Conservation (phyloP, 129 eudicot species). For the Escallonia rubra region DNA sequence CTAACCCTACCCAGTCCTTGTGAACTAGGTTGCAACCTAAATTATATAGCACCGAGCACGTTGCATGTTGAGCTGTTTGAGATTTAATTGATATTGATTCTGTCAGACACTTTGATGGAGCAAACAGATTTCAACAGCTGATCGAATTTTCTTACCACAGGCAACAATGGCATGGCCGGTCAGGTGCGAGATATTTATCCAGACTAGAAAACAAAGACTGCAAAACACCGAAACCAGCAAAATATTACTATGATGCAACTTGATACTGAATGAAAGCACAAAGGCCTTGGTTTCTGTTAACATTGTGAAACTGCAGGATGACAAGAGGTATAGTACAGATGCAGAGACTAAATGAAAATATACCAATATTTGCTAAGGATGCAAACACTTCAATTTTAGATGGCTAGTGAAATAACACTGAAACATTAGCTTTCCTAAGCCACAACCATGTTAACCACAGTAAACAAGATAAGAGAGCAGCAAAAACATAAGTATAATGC, state of each 20-base stretch:
- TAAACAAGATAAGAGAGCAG: background rate
- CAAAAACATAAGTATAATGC: background rate
- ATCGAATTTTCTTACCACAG: conserved; percentile 44
- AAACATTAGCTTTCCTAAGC: too few relatives aligned
- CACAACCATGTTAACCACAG: too few relatives aligned
- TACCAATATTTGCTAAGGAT: too few relatives aligned
- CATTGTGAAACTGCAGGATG: background rate
- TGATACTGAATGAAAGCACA: conserved; percentile 5
- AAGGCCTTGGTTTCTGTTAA: background rate
- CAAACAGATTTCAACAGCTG: background rate
- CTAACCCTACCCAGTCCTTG: too few relatives aligned
- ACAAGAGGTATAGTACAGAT: background rate
- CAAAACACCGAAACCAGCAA: conserved; percentile 10
- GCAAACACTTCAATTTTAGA: too few relatives aligned
- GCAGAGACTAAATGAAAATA: background rate
- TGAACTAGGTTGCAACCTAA: too few relatives aligned
- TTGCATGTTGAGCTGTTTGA: too few relatives aligned
- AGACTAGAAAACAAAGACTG: conserved; percentile 65
- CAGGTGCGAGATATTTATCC: conserved; percentile 68
- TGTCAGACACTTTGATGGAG: too few relatives aligned
- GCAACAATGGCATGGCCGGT: conserved; percentile 62
- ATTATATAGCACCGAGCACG: too few relatives aligned
- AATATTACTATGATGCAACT: background rate
- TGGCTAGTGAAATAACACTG: background rate
- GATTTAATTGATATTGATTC: too few relatives aligned